These are phyloP conservation scores for Eleusine coracana DNA, from an alignment of 176 grass and related monocot genomes.

Conservation along the genomic window DNA sequence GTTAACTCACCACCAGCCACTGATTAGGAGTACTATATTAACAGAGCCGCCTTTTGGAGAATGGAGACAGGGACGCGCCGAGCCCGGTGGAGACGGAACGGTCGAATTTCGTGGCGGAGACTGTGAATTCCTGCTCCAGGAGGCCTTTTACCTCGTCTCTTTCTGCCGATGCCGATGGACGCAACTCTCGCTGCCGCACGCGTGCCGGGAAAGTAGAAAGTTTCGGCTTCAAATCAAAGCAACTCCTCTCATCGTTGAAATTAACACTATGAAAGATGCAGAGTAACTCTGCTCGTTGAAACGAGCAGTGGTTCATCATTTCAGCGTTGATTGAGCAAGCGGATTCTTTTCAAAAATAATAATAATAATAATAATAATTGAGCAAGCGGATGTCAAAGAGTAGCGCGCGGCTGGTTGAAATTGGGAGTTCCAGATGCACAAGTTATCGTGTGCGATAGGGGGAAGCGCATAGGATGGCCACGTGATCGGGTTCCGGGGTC, in stretches of 20 bases:
- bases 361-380: too few relatives aligned
- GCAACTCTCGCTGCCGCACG: not conserved
- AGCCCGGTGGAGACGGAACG: not conserved
- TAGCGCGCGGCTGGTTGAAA: not conserved
- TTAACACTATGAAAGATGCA: too few relatives aligned
- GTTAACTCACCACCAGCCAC: not conserved
- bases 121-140: conserved; percentile 23
- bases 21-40: not conserved
- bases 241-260: not conserved
- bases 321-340: too few relatives aligned
- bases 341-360: too few relatives aligned
- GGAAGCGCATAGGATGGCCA: not conserved
- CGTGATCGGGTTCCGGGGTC: conserved; percentile 44
- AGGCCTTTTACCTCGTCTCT: not conserved
- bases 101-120: not conserved
- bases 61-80: conserved; percentile 27
- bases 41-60: conserved; percentile 29
- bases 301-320: not conserved
- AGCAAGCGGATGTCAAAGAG: not conserved
- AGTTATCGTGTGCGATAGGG: conserved; percentile 4
- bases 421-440: conserved; percentile 1
- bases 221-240: not conserved
- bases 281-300: not conserved
- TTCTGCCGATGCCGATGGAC: not conserved
- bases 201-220: conserved; percentile 10